Conservation (phyloP, 2,329 filamentous ascomycete species). For the Aspergillus brunneoviolaceus region DNA sequence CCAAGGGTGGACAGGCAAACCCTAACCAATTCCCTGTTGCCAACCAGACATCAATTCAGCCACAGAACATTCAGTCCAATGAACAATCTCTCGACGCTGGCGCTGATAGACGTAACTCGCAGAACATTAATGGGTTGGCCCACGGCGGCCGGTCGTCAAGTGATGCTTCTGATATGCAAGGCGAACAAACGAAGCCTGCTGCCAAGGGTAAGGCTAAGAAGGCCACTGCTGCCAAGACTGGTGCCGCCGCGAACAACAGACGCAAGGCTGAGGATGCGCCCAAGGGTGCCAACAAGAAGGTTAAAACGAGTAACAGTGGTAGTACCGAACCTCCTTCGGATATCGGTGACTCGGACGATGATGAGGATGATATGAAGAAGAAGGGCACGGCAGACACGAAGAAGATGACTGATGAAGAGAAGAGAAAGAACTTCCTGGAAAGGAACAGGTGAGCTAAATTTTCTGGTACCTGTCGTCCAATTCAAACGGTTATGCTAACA, state of each 20-base stretch:
- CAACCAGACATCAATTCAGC: constrained; percentile 52
- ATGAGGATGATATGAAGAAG: constrained; percentile 47
- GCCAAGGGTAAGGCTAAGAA: constrained; percentile 70
- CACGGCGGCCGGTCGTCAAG: constrained; percentile 66
- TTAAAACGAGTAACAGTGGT: constrained; percentile 58
- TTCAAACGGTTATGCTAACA: neutral
- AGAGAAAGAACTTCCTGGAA: constrained; percentile 96
- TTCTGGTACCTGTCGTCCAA: neutral
- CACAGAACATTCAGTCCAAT: constrained; percentile 53
- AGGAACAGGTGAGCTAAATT: constrained; percentile 75
- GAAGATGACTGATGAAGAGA: constrained; percentile 98
- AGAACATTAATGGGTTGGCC: constrained; percentile 47
- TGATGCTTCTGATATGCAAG: constrained; percentile 70
- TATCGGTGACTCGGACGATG: constrained; percentile 55
- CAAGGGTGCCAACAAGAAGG: constrained; percentile 72
- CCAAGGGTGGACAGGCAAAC: constrained; percentile 61
- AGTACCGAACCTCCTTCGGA: constrained; percentile 42
- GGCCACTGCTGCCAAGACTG: constrained; percentile 50
- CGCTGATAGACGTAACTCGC: constrained; percentile 44
- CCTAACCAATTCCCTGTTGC: constrained; percentile 55
- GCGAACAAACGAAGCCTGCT: constrained; percentile 63
- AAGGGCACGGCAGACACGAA: constrained; percentile 58
- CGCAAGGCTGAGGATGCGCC: constrained; percentile 74
- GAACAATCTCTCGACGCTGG: constrained; percentile 48
- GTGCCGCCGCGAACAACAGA: constrained; percentile 60